Evolutionary conservation across 2,329 filamentous ascomycete genomes (phyloP), one percentile per base, ranked within the genome.

Genomic region (Fusarium sp.): DNA sequence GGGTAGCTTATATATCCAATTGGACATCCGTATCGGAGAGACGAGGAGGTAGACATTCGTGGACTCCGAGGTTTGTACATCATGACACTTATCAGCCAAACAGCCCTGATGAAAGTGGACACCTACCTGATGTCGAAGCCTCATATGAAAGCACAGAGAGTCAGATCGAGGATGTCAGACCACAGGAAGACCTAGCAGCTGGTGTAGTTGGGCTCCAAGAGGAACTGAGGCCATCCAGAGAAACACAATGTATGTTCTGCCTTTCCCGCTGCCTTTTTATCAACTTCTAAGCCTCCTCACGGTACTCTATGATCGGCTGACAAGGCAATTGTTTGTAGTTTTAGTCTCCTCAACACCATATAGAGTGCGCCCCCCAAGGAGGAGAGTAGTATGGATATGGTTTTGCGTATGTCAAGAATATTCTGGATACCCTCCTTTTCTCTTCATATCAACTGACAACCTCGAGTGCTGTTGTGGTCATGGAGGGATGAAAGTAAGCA

Each of bases 401-500:
- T n/a, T 64, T 4, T 66, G 63, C n/a, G 64, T 67, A 54, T 14
- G 61, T 55, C 8, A 0, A 11, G 17, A 30, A n/a, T 17, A 14
- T 14, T 20, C n/a, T 32, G 38, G 17, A 20, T n/a, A 30, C 44
- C 23, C 2, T 0, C 15, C 2, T 12, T 20, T 15, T 23, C 20
- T 37, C 45, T 10, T 33, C 11, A 23, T 26, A 38, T 9, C 10
- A 12, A 27, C 70, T 73, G 18, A 73, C 49, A 6, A 8, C 26
- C 15, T 1, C 1, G 2, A 74, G 72, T 74, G 72, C n/a, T 26
- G 35, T 0, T 74, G 72, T 7, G 69, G 69, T 1, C 57, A 74
- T 8, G 69, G 71, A 6, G 71, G 72, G 0, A 74, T 74, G 72
- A 74, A 74, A 46, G 45, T 73, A 0, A 61, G 37, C 6, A 61